Base-by-base conservation (phyloP, 2,329 filamentous ascomycete species). In the Chaetomium strumarium region DNA sequence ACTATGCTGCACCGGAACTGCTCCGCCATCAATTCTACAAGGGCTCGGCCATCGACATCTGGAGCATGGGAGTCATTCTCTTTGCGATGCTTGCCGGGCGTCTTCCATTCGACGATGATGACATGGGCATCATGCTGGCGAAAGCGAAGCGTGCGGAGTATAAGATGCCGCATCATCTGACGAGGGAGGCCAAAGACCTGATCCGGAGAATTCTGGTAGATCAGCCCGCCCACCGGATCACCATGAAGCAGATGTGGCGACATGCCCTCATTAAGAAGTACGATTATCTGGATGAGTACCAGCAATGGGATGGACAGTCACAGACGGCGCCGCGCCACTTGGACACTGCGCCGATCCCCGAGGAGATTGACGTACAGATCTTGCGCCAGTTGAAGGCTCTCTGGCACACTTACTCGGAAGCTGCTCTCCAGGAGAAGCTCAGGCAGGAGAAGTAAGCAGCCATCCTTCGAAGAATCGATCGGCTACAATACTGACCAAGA, bases 1-100 rank as follows among this genome's bases (percentile, higher is more conserved):
- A 97, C 69, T 99, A 99, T 64, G 92, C 92, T 16, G 91, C 93
- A 0, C 93, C 93, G 0, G 93, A 99, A 67, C 82, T 99, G 33
- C 85, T 96, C 56, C 82, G 83, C 59, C 85, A 85, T 38, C 77
- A 78, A 34, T 79, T 79, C 39, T 99, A 99, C 66, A 84, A 86
- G 51, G 93, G 92, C 11, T 86, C 90, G 49, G 85, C 84, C 64
- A 89, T 90, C 8, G 93, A 99, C 64, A 87, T 96, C 44, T 99
- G 93, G 93, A 96, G 91, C 66, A 83, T 90, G 68, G 90, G 90
- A 1, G 86, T 95, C 43, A 91, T 95, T 51, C 73, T 99, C 0
- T 99, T 87, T 66, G 91, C 90, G 11, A 84, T 95, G 72, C 76
- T 99, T 19, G 86, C 87, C 20, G 90, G 89, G 1, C 83, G 80